Conservation (phyloP, 805 yeast species). For the Isabelozyma heimii region DNA sequence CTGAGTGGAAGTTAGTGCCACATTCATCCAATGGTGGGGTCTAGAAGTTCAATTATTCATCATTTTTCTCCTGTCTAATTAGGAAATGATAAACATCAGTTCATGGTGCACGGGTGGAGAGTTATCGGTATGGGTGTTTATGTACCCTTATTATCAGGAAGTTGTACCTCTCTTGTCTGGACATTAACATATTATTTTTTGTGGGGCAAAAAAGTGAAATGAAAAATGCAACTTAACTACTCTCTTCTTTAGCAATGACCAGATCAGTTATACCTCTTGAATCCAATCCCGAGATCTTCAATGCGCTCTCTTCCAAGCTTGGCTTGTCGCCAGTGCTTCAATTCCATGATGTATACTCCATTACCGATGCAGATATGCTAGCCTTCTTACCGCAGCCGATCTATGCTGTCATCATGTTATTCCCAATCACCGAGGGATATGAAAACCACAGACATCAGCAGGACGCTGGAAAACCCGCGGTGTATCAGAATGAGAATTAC, state of each 20-base stretch:
- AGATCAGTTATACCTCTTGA: constrained; percentile 76
- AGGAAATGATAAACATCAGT: background rate
- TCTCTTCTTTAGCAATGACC: background rate
- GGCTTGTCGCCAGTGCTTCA: constrained; percentile 61
- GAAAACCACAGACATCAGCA: constrained; percentile 48
- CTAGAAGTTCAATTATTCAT: background rate
- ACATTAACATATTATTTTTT: background rate
- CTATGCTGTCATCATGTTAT: constrained; percentile 70
- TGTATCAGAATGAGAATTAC: constrained; percentile 21
- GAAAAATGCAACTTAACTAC: background rate
- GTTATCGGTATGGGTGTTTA: too few species aligned
- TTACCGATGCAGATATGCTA: constrained; percentile 79
- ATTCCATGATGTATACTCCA: constrained; percentile 80
- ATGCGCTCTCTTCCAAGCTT: constrained; percentile 59
- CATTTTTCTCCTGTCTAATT: background rate
- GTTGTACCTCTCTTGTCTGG: too few species aligned
- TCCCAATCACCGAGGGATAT: constrained; percentile 69
- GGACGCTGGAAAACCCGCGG: constrained; percentile 23
- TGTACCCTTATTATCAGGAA: too few species aligned
- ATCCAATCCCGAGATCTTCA: constrained; percentile 84
- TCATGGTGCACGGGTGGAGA: background rate
- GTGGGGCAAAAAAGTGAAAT: background rate
- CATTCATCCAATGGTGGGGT: background rate
- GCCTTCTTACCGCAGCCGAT: constrained; percentile 81
- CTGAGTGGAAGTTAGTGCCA: background rate